Evolutionary conservation across 2,329 filamentous ascomycete genomes (phyloP).

Genomic region (Beauveria asiatica): DNA sequence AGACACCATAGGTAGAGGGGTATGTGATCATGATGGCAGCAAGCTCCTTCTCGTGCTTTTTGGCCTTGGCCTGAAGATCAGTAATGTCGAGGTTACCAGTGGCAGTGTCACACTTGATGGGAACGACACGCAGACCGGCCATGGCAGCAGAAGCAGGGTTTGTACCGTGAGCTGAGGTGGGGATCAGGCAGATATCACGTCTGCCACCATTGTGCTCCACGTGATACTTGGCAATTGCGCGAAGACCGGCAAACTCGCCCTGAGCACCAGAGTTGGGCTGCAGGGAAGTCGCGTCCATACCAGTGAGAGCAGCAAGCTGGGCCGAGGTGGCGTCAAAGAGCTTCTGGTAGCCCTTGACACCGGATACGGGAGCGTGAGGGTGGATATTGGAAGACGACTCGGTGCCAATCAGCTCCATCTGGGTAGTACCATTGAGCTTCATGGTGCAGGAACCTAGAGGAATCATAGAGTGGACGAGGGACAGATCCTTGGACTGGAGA

Average conservation of each 20-base stretch:
- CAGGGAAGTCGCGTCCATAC: slow-evolving; percentile 80
- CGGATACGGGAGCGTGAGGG: slow-evolving; percentile 61
- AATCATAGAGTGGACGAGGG: slow-evolving; percentile 94
- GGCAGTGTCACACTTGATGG: slow-evolving; percentile 79
- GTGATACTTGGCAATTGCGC: slow-evolving; percentile 78
- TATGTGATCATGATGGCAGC: slow-evolving; percentile 97
- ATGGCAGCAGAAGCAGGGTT: slow-evolving; percentile 94
- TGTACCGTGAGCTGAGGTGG: slow-evolving; percentile 89
- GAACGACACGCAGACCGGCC: slow-evolving; percentile 90
- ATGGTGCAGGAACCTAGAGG: slow-evolving; percentile 95
- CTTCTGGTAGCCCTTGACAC: slow-evolving; percentile 58
- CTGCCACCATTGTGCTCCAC: slow-evolving; percentile 59
- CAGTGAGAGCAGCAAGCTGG: slow-evolving; percentile 75
- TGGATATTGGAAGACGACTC: slow-evolving; percentile 71
- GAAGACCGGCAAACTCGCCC: slow-evolving; percentile 86
- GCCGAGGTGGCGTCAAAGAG: slow-evolving; percentile 65
- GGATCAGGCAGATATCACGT: slow-evolving; percentile 88
- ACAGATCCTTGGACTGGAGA: slow-evolving; percentile 88
- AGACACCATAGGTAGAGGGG: slow-evolving; percentile 89
- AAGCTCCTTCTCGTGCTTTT: slow-evolving; percentile 77
- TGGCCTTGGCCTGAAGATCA: slow-evolving; percentile 80
- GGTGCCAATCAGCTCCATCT: slow-evolving; percentile 82
- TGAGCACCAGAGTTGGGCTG: slow-evolving; percentile 96
- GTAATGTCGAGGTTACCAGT: slow-evolving; percentile 85
- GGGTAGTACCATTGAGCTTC: slow-evolving; percentile 91